These are phyloP conservation scores for Botrytis aclada DNA, from an alignment of 2,329 filamentous ascomycete species.

Conservation along the genomic window DNA sequence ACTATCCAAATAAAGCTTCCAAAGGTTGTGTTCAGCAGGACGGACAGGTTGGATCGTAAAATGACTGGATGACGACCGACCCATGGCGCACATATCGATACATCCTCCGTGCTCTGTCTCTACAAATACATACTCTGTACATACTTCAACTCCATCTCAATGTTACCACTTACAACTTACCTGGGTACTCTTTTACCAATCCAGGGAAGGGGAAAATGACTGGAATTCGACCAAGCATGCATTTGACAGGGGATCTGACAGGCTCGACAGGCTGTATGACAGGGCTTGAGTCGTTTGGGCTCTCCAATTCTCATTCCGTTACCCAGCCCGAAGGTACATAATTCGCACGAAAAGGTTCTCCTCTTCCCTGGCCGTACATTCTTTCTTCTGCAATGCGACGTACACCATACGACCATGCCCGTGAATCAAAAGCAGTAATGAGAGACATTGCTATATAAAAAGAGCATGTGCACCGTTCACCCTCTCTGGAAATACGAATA, in stretches of 20 bases:
- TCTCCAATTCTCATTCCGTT: not conserved
- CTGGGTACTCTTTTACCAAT: not conserved
- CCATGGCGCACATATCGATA: not conserved
- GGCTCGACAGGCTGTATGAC: constrained; percentile 1
- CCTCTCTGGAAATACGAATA: not conserved
- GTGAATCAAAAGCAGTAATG: not conserved
- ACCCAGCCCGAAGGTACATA: not conserved
- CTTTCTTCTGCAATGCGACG: constrained; percentile 3
- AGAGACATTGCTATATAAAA: constrained; percentile 5
- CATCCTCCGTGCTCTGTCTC: not conserved
- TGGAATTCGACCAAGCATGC: not conserved
- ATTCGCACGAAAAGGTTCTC: not conserved
- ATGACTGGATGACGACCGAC: constrained; percentile 9
- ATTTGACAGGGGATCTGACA: not conserved
- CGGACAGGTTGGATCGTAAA: not conserved
- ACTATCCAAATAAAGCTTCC: not conserved
- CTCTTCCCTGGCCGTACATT: not conserved
- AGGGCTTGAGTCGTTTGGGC: not conserved
- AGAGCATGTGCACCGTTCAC: constrained; percentile 12
- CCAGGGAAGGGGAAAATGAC: not conserved
- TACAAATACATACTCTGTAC: not conserved
- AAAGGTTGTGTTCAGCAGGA: not conserved
- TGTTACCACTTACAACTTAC: not conserved
- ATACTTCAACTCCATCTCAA: not conserved
- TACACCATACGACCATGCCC: not conserved